Evolutionary conservation across 805 yeast genomes (phyloP).

Genomic region (Saturnispora zaruensis): DNA sequence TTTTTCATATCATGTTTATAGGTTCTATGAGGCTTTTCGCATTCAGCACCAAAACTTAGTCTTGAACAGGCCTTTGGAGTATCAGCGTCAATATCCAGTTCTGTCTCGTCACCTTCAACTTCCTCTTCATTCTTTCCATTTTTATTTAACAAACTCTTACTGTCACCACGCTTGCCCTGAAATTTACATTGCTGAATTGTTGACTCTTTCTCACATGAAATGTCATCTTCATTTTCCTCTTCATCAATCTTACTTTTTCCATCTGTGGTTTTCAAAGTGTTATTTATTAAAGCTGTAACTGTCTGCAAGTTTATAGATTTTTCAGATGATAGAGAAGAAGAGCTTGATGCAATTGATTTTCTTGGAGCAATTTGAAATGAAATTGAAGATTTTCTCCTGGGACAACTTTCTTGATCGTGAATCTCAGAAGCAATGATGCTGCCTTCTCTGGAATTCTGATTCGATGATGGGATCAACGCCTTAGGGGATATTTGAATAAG

Average conservation of each 20-base stretch:
- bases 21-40: background rate
- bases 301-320: slow-evolving; percentile 5
- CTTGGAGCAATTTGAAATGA: slow-evolving; percentile 18
- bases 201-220: background rate
- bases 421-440: slow-evolving; percentile 20
- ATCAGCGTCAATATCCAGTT: slow-evolving; percentile 14
- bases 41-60: slow-evolving; percentile 3
- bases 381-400: slow-evolving; percentile 22
- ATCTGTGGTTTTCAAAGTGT: slow-evolving; percentile 5
- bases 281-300: background rate
- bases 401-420: slow-evolving; percentile 18
- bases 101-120: slow-evolving; percentile 13
- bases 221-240: background rate
- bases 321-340: slow-evolving; percentile 6
- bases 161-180: background rate
- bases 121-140: background rate
- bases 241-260: slow-evolving; percentile 6
- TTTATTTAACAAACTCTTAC: background rate
- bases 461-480: background rate
- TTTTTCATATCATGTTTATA: slow-evolving; percentile 6
- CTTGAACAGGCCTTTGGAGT: slow-evolving; percentile 7
- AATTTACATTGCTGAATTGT: background rate
- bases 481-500: background rate
- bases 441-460: background rate
- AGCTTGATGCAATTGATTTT: slow-evolving; percentile 17